Percentiles rank a stretch among this genome's conserved stretches.
These are phyloP conservation scores for Vicia villosa DNA, from an alignment of 306 rosid species.

Conservation along the genomic window DNA sequence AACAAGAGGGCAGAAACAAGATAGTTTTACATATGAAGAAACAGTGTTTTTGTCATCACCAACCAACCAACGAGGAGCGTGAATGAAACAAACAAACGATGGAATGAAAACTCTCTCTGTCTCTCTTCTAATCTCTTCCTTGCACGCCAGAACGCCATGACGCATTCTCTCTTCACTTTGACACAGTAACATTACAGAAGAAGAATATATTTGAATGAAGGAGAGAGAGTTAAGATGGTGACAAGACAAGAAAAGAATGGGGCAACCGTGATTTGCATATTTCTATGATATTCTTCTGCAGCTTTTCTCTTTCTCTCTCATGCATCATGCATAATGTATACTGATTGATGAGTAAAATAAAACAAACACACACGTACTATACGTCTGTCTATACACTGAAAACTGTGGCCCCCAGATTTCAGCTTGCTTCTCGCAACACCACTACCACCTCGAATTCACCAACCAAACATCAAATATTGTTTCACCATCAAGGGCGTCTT, in stretches of 20 bases:
- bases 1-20: neutral
- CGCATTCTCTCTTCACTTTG: neutral
- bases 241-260: conserved; percentile 69
- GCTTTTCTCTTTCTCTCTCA: conserved; percentile 46
- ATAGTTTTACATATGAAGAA: neutral
- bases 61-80: neutral
- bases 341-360: neutral
- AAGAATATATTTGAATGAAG: neutral
- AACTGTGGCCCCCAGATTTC: conserved; percentile 50
- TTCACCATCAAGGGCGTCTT: too few relatives aligned
- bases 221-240: conserved; percentile 72
- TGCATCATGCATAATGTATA: conserved; percentile 3
- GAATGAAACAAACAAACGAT: neutral
- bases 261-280: conserved; percentile 84
- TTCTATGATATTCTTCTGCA: conserved; percentile 74
- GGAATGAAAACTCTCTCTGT: neutral
- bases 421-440: conserved; percentile 51
- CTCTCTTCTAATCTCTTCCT: neutral
- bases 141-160: neutral
- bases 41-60: neutral
- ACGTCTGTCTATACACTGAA: conserved; percentile 9
- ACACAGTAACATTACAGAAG: neutral
- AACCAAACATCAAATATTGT: neutral
- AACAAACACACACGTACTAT: conserved; percentile 2
- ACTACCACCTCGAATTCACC: conserved; percentile 31